Evolutionary conservation across 2,329 filamentous ascomycete genomes (phyloP).

Genomic region (Coniochaeta hoffmannii): DNA sequence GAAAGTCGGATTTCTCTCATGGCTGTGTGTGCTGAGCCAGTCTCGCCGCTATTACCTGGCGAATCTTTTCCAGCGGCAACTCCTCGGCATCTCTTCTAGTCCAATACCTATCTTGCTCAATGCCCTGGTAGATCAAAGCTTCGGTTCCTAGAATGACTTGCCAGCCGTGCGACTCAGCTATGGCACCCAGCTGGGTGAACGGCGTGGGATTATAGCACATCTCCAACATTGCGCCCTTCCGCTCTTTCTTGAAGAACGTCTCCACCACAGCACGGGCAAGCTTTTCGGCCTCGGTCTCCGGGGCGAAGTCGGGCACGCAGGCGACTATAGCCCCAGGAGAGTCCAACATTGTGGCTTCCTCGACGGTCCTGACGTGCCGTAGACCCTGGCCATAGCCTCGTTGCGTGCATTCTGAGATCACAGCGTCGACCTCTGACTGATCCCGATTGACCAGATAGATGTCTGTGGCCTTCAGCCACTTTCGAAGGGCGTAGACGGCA

Average conservation of each 20-base stretch:
- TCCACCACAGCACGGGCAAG: conserved; percentile 49
- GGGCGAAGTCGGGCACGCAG: conserved; percentile 71
- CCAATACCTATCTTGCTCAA: conserved; percentile 63
- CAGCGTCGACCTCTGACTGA: conserved; percentile 54
- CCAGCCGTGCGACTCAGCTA: conserved; percentile 59
- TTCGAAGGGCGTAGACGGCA: conserved; percentile 67
- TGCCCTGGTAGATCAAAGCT: conserved; percentile 68
- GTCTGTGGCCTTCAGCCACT: conserved; percentile 57
- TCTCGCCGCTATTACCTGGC: conserved; percentile 38
- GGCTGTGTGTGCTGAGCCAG: conserved; percentile 25
- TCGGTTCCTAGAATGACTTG: conserved; percentile 69
- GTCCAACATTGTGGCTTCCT: conserved; percentile 51
- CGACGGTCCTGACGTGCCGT: conserved; percentile 51
- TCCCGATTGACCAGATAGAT: conserved; percentile 78
- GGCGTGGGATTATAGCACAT: conserved; percentile 78
- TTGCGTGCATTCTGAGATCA: conserved; percentile 55
- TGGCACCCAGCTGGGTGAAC: conserved; percentile 56
- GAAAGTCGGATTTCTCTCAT: background rate
- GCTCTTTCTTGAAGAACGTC: conserved; percentile 34
- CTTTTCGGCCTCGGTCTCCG: conserved; percentile 55
- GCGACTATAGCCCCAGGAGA: conserved; percentile 61
- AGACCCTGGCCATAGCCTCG: conserved; percentile 54
- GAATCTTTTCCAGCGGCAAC: conserved; percentile 53
- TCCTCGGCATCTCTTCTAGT: conserved; percentile 52
- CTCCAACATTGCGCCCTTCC: conserved; percentile 65